These are phyloP conservation scores for Diaporthe vexans DNA, from an alignment of 2,329 filamentous ascomycete genomes.

Conservation along the genomic window DNA sequence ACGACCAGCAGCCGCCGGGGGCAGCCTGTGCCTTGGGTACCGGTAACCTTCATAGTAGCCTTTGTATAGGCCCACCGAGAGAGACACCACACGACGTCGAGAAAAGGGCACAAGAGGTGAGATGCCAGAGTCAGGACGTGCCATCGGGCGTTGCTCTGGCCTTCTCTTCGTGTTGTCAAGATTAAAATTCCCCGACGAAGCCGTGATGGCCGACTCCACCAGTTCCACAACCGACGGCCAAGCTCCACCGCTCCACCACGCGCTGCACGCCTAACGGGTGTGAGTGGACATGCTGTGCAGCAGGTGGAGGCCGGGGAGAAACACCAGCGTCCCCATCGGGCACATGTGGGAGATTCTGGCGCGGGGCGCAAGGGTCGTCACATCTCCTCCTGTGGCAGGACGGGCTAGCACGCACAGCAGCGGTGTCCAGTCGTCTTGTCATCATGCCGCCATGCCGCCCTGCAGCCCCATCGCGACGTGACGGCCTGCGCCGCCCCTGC, in stretches of 20 bases:
- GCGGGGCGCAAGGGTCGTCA: slow-evolving; percentile 1
- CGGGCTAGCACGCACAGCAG: neutral
- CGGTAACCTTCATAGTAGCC: neutral
- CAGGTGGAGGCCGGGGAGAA: slow-evolving; percentile 18
- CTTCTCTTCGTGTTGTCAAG: neutral
- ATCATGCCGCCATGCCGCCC: no score
- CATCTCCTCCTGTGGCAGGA: neutral
- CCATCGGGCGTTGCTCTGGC: slow-evolving; percentile 23
- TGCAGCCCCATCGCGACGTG: neutral
- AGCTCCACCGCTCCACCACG: slow-evolving; percentile 25
- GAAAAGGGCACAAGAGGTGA: neutral
- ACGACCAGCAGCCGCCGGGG: slow-evolving; percentile 14
- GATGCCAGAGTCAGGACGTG: slow-evolving; percentile 20
- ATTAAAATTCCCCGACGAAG: slow-evolving; percentile 17
- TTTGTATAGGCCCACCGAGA: neutral
- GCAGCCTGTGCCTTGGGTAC: neutral
- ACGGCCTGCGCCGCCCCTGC: neutral
- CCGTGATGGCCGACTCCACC: slow-evolving; percentile 7
- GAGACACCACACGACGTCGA: neutral
- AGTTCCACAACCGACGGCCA: slow-evolving; percentile 12
- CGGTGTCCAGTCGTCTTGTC: neutral
- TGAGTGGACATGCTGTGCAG: slow-evolving; percentile 11
- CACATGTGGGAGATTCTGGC: slow-evolving; percentile 7
- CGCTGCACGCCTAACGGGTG: neutral
- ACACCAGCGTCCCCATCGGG: slow-evolving; percentile 14